Base-by-base conservation (phyloP, 2,329 filamentous ascomycete genomes). In the Arthroderma uncinatum region DNA sequence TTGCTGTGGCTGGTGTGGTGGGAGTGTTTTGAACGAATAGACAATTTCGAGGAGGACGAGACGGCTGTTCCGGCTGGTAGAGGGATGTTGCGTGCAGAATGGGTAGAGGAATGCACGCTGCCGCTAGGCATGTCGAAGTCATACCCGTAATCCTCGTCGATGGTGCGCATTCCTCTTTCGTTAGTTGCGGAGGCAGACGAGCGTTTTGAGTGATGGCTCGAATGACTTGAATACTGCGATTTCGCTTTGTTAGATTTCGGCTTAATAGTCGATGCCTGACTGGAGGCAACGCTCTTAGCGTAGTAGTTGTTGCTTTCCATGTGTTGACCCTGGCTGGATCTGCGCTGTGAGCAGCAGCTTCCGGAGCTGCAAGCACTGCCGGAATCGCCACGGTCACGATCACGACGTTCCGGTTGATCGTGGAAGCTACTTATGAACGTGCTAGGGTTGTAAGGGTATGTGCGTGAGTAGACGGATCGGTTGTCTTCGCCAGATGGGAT, bases 371-470 rank as follows among this genome's bases (percentile, higher is more conserved):
- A 71, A 23, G 37, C 36, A 28, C 34, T 40, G 23, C 53, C 53
- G 10, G 62, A 54, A 56, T 53, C 58, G 57, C 19, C 57, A 34
- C 40, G 66, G 57, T 66, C 54, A 55, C 66, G 58, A 54, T 62
- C 54, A 23, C 54, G 40, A 30, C 66, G 69, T 8, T 67, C 65
- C 30, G 61, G 54, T 1, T 53, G 57, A 5, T 61, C 71, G 30
- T 65, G 66, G 62, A 71, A 74, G 59, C 69, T 72, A 67, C 71
- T 74, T 64, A 74, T 73, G 57, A 74, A 68, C 5, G 72, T 72
- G 59, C 70, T 71, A 48, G 70, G 67, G 54, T 68, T 66, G 60
- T 64, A 67, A 2, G 66, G 65, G 42, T 64, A 62, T n/a, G 30
- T 6, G 30, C 54, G 54, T n/a, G 39, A 36, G 37, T 56, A 56